A percentile compares a stretch with the other conserved stretches of the same genome.
Evolutionary conservation across 2,329 filamentous ascomycete genomes (phyloP).

Genomic region (Chaetomium sp.): DNA sequence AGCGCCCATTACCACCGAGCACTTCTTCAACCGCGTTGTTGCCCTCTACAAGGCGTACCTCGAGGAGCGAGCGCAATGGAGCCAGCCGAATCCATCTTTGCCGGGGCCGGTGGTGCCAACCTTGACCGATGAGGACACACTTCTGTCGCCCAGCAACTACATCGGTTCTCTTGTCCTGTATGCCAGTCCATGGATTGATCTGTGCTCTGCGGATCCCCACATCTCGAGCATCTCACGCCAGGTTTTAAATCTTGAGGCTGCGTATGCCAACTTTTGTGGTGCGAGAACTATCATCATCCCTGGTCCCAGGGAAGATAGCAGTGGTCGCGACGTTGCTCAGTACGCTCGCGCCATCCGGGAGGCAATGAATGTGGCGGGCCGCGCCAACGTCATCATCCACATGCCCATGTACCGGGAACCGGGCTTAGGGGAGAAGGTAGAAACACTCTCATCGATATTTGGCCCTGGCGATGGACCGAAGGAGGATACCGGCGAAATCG

Average conservation of each 20-base stretch:
- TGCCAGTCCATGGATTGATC: conserved; percentile 87
- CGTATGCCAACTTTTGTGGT: conserved; percentile 94
- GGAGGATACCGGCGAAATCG: conserved; percentile 42
- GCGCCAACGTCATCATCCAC: conserved; percentile 73
- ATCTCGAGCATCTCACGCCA: conserved; percentile 84
- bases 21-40: conserved; percentile 65
- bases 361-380: conserved; percentile 65
- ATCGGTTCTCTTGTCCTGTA: conserved; percentile 71
- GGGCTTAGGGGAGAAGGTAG: conserved; percentile 45
- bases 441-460: conserved; percentile 45
- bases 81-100: conserved; percentile 36
- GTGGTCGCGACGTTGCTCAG: conserved; percentile 53
- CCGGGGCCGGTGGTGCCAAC: conserved; percentile 57
- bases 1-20: conserved; percentile 66
- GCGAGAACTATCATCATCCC: conserved; percentile 75
- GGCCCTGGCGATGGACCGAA: conserved; percentile 28
- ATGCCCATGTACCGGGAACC: conserved; percentile 77
- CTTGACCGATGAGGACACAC: conserved; percentile 73
- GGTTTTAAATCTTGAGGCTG: conserved; percentile 82
- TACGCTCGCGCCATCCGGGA: conserved; percentile 83
- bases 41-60: conserved; percentile 53
- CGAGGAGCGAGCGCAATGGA: conserved; percentile 32
- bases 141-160: conserved; percentile 59
- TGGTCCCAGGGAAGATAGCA: conserved; percentile 57
- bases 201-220: conserved; percentile 74